Conservation (phyloP, 2,329 filamentous ascomycete species). For the Penicillium sp. region DNA sequence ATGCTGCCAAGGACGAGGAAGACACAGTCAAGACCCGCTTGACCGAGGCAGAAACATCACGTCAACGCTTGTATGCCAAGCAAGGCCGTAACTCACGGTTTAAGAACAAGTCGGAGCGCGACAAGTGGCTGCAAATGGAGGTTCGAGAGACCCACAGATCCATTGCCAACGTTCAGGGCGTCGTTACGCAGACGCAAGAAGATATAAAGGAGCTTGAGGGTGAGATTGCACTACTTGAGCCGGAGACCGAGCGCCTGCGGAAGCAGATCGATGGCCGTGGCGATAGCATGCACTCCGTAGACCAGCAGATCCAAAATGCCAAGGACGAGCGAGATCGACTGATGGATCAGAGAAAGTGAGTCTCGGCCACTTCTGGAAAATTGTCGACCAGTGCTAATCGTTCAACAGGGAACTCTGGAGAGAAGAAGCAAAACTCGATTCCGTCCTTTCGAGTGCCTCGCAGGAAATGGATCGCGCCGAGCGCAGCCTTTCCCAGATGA, state of each 20-base stretch:
- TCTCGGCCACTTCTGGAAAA: neutral
- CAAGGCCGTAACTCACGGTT: constrained; percentile 88
- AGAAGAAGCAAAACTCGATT: constrained; percentile 84
- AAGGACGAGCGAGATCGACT: constrained; percentile 78
- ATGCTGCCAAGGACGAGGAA: constrained; percentile 72
- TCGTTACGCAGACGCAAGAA: constrained; percentile 80
- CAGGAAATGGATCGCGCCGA: constrained; percentile 79
- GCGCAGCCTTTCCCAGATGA: constrained; percentile 74
- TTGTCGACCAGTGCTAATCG: constrained; percentile 11
- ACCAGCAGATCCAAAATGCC: constrained; percentile 72
- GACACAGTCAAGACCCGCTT: constrained; percentile 69
- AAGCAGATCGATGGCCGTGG: constrained; percentile 77
- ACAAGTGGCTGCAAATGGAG: constrained; percentile 77
- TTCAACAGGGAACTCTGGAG: constrained; percentile 67
- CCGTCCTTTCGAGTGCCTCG: constrained; percentile 72
- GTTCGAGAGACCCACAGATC: constrained; percentile 77
- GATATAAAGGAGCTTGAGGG: constrained; percentile 73
- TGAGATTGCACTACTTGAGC: constrained; percentile 71
- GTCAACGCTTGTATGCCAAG: constrained; percentile 84
- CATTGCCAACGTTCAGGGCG: constrained; percentile 77
- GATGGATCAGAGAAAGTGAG: constrained; percentile 76
- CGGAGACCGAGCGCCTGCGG: constrained; percentile 70
- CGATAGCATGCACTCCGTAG: constrained; percentile 70
- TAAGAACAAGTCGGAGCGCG: constrained; percentile 82
- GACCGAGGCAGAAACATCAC: constrained; percentile 72